Base-by-base conservation (phyloP, 352 stramenopile genomes). In the Pythium brachiatum region DNA sequence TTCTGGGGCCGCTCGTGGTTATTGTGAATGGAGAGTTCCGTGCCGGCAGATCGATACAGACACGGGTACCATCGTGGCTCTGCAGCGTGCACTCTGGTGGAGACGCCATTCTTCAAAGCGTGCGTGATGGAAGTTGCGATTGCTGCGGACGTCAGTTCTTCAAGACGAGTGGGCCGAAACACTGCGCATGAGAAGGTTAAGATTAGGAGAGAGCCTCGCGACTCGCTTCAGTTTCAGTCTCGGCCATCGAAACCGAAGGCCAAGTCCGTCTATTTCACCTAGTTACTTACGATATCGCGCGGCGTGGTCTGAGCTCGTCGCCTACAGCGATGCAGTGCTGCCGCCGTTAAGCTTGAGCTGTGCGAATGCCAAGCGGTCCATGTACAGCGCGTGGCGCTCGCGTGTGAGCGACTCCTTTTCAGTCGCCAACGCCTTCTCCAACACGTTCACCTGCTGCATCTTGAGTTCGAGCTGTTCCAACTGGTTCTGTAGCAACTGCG, bases 391-490 rank as follows among this genome's bases (percentile, higher is more conserved):
- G 58, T 94, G 85, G 36, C 73, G 81, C 39, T 89, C 83, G 53
- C 81, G 76, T 0, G 76, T 72, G 0, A 94, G 70, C 43, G 81
- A 68, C 32, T 91, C 78, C 36, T 76, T 75, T 54, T 94, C 82
- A 2, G 79, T 76, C 18, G 38, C 50, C 12, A 94, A 43, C 0
- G 78, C 68, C 44, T 73, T 70, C 43, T 92, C 78, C 31, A 94
- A 48, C 9, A 88, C 70, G n/a, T 47, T 62, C 3, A 94, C 60
- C 47, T 90, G 75, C 55, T 89, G 73, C 71, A 92, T 83, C 70
- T 92, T 90, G 41, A 94, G 68, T 60, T 94, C 80, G 70, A 94
- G 79, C 61, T 92, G 82, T 47, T 77, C 59, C 60, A 94, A 54
- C 32, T 94, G 77, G 52, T 86, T 90, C 57, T 89, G 66, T 20